A percentile compares a stretch with the other conserved stretches of the same genome.
Conservation (phyloP, 1,284 basidiomycete species). For the Cystobasidiaceae sp. region DNA sequence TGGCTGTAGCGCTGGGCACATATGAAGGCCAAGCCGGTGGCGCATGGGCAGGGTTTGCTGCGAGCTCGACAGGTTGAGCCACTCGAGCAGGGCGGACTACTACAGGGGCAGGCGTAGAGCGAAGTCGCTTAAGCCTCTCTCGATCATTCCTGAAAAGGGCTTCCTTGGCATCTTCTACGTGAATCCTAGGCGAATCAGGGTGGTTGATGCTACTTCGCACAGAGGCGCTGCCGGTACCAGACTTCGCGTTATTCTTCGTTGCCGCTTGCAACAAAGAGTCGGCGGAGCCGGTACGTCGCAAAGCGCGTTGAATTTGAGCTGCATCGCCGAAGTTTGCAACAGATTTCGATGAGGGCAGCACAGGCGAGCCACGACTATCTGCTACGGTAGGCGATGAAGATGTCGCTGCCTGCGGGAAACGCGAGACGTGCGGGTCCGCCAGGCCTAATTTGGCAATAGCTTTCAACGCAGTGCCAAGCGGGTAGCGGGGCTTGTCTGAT, state of each 20-base stretch:
- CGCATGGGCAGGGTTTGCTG: conserved; percentile 11
- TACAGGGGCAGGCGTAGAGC: conserved; percentile 23
- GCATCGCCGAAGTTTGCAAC: conserved; percentile 12
- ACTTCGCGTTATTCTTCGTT: neutral
- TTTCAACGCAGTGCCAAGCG: conserved; percentile 76
- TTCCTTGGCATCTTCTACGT: conserved; percentile 31
- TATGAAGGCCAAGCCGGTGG: conserved; percentile 12
- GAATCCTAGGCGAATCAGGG: neutral
- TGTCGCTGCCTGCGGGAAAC: neutral
- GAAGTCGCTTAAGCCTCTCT: conserved; percentile 12
- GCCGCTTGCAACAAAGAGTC: conserved; percentile 18
- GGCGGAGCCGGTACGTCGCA: conserved; percentile 11
- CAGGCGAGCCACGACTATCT: neutral
- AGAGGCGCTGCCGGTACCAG: neutral
- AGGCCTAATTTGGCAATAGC: conserved; percentile 56
- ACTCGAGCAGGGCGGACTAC: conserved; percentile 13
- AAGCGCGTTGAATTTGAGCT: neutral
- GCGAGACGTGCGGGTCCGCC: conserved; percentile 1
- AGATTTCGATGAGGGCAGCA: conserved; percentile 14
- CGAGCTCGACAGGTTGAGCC: neutral
- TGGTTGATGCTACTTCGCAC: neutral
- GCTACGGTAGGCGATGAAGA: neutral
- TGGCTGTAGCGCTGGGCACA: neutral
- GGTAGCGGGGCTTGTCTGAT: conserved; percentile 62
- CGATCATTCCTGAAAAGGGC: conserved; percentile 7